Evolutionary conservation across 768 basidiomycete genomes (phyloP).

Genomic region (Tylopilus sp.): DNA sequence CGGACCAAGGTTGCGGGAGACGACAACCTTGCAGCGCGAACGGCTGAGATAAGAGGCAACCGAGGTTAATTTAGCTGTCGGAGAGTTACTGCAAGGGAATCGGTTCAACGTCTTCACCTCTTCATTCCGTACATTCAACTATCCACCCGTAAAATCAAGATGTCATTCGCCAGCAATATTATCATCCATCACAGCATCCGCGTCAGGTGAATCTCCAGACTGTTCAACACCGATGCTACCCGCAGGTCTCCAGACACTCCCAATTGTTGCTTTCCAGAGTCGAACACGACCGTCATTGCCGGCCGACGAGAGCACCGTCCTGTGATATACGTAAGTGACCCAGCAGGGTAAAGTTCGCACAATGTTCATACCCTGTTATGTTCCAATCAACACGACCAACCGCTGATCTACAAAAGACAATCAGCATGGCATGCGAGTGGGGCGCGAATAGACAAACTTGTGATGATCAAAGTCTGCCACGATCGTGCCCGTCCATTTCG

Average conservation of each 20-base stretch:
- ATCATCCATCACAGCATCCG: conserved; percentile 46
- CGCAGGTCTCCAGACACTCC: conserved; percentile 80
- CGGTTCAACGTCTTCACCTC: too few relatives aligned
- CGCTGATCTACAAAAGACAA: conserved; percentile 46
- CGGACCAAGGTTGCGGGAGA: conserved; percentile 58
- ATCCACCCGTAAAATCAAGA: neutral
- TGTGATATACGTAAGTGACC: conserved; percentile 26
- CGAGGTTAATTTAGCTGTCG: too few relatives aligned
- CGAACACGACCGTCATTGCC: conserved; percentile 82
- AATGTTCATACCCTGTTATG: conserved; percentile 62
- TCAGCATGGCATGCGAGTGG: conserved; percentile 3
- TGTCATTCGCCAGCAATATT: conserved; percentile 33
- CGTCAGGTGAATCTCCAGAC: conserved; percentile 46
- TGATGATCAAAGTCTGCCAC: conserved; percentile 90
- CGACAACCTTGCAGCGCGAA: conserved; percentile 43
- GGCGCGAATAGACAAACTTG: conserved; percentile 42
- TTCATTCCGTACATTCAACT: neutral
- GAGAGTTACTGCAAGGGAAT: too few relatives aligned
- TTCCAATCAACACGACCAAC: conserved; percentile 94
- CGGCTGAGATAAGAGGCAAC: too few relatives aligned
- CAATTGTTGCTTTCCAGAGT: conserved; percentile 81
- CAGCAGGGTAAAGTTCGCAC: neutral
- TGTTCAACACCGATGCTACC: conserved; percentile 83
- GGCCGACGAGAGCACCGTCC: conserved; percentile 78
- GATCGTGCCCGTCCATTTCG: conserved; percentile 66